Percentiles rank a stretch among this genome's conserved stretches.
phyloP scores from a whole-genome alignment of 164 flowering plant species.

The Nymphaea thermarum region DNA sequence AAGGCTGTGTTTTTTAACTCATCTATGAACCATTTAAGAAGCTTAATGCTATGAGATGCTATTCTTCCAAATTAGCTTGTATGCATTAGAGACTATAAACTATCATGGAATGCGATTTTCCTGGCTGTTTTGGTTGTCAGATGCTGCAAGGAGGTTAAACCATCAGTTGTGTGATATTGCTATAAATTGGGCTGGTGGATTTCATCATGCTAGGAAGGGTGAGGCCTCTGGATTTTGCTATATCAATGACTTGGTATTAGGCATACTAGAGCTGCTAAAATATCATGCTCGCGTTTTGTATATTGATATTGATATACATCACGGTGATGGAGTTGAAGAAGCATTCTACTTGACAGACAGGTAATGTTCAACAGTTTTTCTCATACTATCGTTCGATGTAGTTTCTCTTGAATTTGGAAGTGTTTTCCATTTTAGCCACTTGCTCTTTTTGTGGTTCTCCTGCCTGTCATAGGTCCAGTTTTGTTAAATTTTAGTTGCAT shows the following conservation, averaged over 20 bases:
- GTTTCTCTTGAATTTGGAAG: neutral
- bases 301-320: slow-evolving; percentile 96
- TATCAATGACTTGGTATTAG: slow-evolving; percentile 91
- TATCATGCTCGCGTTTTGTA: slow-evolving; percentile 87
- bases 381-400: neutral
- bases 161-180: slow-evolving; percentile 90
- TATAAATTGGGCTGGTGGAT: slow-evolving; percentile 98
- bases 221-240: slow-evolving; percentile 97
- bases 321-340: slow-evolving; percentile 99
- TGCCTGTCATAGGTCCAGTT: too few relatives aligned
- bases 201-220: slow-evolving; percentile 98
- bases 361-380: slow-evolving; percentile 45
- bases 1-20: neutral
- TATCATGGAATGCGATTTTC: neutral
- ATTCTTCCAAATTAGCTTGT: too few relatives aligned
- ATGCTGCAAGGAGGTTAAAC: slow-evolving; percentile 91
- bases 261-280: slow-evolving; percentile 89
- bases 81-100: neutral
- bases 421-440: neutral
- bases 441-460: neutral
- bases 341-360: slow-evolving; percentile 95
- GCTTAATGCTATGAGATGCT: neutral
- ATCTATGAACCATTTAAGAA: neutral
- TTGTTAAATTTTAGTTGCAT: too few relatives aligned
- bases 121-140: slow-evolving; percentile 45